Evolutionary conservation across 441 rosid genomes (phyloP).

Genomic region (Mallotus japonicus): DNA sequence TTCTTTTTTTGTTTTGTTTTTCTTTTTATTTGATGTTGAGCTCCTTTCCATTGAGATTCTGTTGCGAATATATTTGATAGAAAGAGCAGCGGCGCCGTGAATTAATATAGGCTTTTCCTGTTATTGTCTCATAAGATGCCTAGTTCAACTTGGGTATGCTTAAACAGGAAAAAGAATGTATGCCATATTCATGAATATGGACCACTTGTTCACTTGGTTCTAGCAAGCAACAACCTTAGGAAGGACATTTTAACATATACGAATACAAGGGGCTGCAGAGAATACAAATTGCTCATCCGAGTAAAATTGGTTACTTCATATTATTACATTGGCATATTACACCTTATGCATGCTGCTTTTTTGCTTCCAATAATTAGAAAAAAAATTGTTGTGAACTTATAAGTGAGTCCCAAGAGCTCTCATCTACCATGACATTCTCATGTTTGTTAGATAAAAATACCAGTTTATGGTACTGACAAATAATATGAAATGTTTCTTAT

Average conservation of each 20-base stretch:
- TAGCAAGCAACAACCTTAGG: no score
- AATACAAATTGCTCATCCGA: no score
- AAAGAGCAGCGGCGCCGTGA: slow-evolving; percentile 32
- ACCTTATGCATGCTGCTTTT: slow-evolving; percentile 14
- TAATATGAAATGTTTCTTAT: slow-evolving; percentile 27
- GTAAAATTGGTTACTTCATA: neutral
- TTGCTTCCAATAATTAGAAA: no score
- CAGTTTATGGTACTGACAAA: neutral
- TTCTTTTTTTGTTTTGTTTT: neutral
- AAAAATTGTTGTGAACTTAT: neutral
- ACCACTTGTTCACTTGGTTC: no score
- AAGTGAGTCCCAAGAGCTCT: neutral
- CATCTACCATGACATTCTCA: neutral
- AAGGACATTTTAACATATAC: slow-evolving; percentile 17
- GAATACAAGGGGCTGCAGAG: no score
- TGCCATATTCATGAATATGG: slow-evolving; percentile 29
- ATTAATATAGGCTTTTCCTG: slow-evolving; percentile 28
- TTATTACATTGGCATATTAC: slow-evolving; percentile 4
- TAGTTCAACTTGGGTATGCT: slow-evolving; percentile 27
- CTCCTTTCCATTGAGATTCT: slow-evolving; percentile 33
- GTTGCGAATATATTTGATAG: slow-evolving; percentile 32
- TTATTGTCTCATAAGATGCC: slow-evolving; percentile 32
- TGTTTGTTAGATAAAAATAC: neutral
- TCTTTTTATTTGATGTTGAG: slow-evolving; percentile 14
- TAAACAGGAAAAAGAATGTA: slow-evolving; percentile 30